Conservation (phyloP, 169 alveolate species). For the Plasmodium blacklocki region DNA sequence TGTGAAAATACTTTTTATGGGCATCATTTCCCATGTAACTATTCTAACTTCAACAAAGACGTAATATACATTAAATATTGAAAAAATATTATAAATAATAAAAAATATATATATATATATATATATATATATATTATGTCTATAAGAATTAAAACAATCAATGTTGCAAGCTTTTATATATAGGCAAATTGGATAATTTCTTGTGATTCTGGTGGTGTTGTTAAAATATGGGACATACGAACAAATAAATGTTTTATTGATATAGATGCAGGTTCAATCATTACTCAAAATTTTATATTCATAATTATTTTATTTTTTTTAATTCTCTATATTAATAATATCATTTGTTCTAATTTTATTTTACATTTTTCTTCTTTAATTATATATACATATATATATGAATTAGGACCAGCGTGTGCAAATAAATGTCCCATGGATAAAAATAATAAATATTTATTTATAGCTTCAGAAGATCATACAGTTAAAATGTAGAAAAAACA, state of each 20-base stretch:
- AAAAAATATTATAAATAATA: neutral
- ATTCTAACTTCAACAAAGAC: conserved; percentile 58
- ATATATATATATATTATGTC: conserved; percentile 6
- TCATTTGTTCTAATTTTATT: neutral
- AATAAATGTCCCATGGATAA: conserved; percentile 76
- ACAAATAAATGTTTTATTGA: conserved; percentile 58
- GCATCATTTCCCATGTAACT: conserved; percentile 68
- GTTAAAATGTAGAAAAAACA: conserved; percentile 57
- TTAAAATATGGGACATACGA: conserved; percentile 77
- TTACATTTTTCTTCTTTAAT: conserved; percentile 21
- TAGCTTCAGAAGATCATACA: conserved; percentile 75
- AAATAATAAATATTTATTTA: conserved; percentile 66
- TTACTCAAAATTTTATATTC: neutral
- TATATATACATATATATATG: conserved; percentile 11
- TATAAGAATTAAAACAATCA: conserved; percentile 22
- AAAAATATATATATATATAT: conserved; percentile 16
- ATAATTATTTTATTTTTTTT: conserved; percentile 8
- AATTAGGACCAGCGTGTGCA: conserved; percentile 76
- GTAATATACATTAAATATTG: conserved; percentile 15
- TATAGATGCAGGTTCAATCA: conserved; percentile 61
- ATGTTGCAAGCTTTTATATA: conserved; percentile 34
- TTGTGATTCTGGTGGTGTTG: conserved; percentile 77
- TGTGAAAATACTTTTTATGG: conserved; percentile 76
- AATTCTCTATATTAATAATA: neutral
- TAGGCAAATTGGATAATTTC: conserved; percentile 70